Evolutionary conservation across 202 grass and related monocot species (phyloP).

Genomic region (Zoysia matrella): DNA sequence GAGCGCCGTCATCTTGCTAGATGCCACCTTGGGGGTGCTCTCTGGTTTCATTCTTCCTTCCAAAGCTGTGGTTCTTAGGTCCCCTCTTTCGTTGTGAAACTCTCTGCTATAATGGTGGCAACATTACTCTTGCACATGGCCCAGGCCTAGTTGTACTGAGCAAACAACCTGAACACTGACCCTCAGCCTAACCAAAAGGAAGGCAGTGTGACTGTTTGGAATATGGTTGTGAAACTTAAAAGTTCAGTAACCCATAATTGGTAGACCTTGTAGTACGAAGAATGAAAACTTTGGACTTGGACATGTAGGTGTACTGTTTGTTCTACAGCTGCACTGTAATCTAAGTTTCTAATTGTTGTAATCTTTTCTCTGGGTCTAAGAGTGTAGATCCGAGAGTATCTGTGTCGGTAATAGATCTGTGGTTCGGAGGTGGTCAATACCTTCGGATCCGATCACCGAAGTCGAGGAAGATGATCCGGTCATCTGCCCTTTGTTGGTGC

Average conservation of each 20-base stretch:
- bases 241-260: not conserved
- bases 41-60: constrained; percentile 39
- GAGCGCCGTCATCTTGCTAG: constrained; percentile 45
- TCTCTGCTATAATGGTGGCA: not conserved
- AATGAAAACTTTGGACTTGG: not conserved
- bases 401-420: too few relatives aligned
- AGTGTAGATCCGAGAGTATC: too few relatives aligned
- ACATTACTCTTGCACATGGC: constrained; percentile 18
- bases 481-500: too few relatives aligned
- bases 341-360: not conserved
- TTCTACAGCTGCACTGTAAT: not conserved
- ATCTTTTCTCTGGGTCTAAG: too few relatives aligned
- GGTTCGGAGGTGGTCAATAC: too few relatives aligned
- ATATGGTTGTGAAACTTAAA: constrained; percentile 2
- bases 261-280: not conserved
- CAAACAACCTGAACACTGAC: constrained; percentile 44
- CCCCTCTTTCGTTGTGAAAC: constrained; percentile 29
- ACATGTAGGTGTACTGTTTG: not conserved
- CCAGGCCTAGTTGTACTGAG: constrained; percentile 4
- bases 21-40: not conserved
- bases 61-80: not conserved
- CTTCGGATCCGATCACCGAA: too few relatives aligned
- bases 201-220: not conserved
- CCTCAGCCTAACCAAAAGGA: constrained; percentile 36
- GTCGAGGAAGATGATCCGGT: too few relatives aligned